Evolutionary conservation across 2,329 filamentous ascomycete genomes (phyloP).

Genomic region (Coniochaeta sp.): DNA sequence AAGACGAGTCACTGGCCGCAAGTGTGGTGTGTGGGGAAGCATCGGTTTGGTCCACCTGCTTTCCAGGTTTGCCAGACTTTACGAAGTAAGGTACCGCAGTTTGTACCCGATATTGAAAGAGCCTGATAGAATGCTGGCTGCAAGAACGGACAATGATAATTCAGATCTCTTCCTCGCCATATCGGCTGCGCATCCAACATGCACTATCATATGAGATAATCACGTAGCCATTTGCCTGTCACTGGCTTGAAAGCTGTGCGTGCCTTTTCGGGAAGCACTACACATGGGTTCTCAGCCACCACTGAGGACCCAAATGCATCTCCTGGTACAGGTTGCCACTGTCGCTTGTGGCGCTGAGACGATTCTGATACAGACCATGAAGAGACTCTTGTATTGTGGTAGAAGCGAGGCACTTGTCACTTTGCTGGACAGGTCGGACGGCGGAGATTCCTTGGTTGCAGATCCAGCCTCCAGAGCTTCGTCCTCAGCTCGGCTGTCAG

Average conservation of each 20-base stretch:
- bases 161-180: not conserved
- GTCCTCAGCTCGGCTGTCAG: not conserved
- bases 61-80: not conserved
- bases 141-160: not conserved
- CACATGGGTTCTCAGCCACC: not conserved
- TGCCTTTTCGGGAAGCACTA: not conserved
- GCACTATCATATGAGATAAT: not conserved
- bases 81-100: too few species aligned
- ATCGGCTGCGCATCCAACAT: not conserved
- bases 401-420: not conserved
- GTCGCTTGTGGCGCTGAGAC: not conserved
- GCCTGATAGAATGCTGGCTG: not conserved
- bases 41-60: too few species aligned
- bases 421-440: not conserved
- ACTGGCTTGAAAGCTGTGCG: not conserved
- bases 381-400: not conserved
- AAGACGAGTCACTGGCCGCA: not conserved
- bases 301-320: not conserved
- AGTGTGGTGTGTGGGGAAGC: too few species aligned
- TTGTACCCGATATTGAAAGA: not conserved
- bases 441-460: not conserved
- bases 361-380: not conserved
- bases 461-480: not conserved
- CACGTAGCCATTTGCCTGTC: not conserved
- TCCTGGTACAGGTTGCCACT: not conserved